A percentile compares a stretch with the other conserved stretches of the same genome.
Conservation (phyloP, 1,284 basidiomycete genomes). For the Tilletia indica region DNA sequence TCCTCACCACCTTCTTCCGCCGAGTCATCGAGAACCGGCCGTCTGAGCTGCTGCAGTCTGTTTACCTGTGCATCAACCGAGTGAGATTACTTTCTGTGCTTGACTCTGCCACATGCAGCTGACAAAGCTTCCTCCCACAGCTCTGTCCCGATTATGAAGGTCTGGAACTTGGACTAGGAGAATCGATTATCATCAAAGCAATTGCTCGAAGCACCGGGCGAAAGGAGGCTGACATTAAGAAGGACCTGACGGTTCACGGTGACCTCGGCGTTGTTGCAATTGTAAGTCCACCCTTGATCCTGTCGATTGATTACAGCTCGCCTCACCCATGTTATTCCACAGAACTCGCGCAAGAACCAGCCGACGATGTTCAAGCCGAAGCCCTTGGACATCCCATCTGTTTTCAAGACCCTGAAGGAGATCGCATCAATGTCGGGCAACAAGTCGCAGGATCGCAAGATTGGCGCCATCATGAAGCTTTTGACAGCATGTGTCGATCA, state of each 20-base stretch:
- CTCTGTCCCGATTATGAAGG: constrained; percentile 94
- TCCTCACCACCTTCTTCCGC: constrained; percentile 82
- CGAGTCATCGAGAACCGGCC: constrained; percentile 81
- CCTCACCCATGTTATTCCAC: no score
- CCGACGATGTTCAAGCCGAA: constrained; percentile 94
- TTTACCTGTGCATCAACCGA: constrained; percentile 96
- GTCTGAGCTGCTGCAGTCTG: constrained; percentile 76
- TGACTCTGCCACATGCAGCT: neutral
- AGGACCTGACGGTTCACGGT: constrained; percentile 88
- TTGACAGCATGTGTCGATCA: constrained; percentile 84
- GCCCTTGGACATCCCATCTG: constrained; percentile 78
- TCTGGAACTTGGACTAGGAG: constrained; percentile 93
- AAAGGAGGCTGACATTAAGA: constrained; percentile 76
- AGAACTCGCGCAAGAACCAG: constrained; percentile 91
- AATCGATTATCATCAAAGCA: constrained; percentile 89
- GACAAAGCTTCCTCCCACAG: constrained; percentile 58
- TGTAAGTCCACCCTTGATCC: constrained; percentile 60
- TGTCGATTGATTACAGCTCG: neutral
- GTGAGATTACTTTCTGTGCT: constrained; percentile 60
- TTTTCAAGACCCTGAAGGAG: constrained; percentile 57
- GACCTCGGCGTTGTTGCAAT: constrained; percentile 94
- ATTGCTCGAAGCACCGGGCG: constrained; percentile 92
- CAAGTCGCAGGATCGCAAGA: constrained; percentile 66
- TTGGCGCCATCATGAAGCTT: constrained; percentile 90
- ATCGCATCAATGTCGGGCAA: constrained; percentile 73